These are phyloP conservation scores for Alnus rubra DNA, from an alignment of 306 rosid species.

Conservation along the genomic window DNA sequence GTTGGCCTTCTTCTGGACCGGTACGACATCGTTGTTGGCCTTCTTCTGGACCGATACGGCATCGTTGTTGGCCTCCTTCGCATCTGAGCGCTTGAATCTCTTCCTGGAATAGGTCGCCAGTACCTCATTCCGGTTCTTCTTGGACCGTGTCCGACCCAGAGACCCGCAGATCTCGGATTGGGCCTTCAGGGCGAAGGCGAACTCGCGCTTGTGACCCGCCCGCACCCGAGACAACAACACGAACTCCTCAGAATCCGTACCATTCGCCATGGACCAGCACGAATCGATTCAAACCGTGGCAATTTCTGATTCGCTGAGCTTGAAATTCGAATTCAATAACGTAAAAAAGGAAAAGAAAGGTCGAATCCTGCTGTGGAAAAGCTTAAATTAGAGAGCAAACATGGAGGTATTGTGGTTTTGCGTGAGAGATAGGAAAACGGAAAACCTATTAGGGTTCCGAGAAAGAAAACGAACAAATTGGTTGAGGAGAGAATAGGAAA, in stretches of 20 bases:
- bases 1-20: conserved; percentile 19
- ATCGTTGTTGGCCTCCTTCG: not conserved
- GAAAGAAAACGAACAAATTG: not conserved
- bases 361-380: too few relatives aligned
- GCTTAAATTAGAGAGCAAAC: not conserved
- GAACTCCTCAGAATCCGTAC: conserved; percentile 69
- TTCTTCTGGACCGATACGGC: conserved; percentile 19
- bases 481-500: conserved; percentile 7
- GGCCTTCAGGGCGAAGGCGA: conserved; percentile 62
- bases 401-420: not conserved
- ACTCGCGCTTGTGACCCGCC: conserved; percentile 61
- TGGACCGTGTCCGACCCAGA: conserved; percentile 55
- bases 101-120: conserved; percentile 16
- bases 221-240: conserved; percentile 67
- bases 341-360: not conserved
- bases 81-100: conserved; percentile 31
- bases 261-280: conserved; percentile 67
- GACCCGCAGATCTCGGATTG: conserved; percentile 54
- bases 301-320: not conserved
- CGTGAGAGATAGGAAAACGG: not conserved
- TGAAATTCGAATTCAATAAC: conserved; percentile 4
- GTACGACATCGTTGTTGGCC: not conserved
- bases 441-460: too few relatives aligned
- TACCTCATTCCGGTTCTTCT: conserved; percentile 30
- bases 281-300: conserved; percentile 12